These are phyloP conservation scores for Hordeum marinum DNA, from an alignment of 176 grass and related monocot genomes.

Conservation along the genomic window DNA sequence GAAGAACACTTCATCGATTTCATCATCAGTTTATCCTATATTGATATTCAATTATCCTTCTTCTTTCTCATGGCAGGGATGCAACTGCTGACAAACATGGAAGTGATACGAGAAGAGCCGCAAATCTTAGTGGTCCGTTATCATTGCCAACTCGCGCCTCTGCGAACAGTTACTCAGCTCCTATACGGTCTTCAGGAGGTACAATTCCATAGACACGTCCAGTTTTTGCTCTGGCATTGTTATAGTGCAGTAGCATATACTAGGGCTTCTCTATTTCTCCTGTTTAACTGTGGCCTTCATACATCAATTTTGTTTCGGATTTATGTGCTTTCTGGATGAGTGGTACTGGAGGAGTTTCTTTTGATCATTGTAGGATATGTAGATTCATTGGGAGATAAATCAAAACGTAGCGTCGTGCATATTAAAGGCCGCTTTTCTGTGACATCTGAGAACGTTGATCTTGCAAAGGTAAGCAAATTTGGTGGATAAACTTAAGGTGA, in stretches of 20 bases:
- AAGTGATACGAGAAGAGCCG: conserved; percentile 58
- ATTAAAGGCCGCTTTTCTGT: conserved; percentile 99
- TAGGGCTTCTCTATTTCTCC: not conserved
- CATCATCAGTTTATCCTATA: conserved; percentile 20
- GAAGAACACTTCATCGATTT: not conserved
- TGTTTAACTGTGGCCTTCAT: conserved; percentile 11
- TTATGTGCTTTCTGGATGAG: conserved; percentile 17
- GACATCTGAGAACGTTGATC: conserved; percentile 98
- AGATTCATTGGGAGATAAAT: conserved; percentile 82
- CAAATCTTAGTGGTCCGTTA: conserved; percentile 90
- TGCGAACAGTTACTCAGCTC: conserved; percentile 97
- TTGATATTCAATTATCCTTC: not conserved
- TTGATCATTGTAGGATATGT: conserved; percentile 69
- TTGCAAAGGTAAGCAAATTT: conserved; percentile 68
- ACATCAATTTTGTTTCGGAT: not conserved
- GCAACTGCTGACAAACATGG: conserved; percentile 53
- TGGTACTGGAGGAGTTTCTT: conserved; percentile 17
- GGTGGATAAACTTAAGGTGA: conserved; percentile 13
- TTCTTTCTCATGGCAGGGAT: conserved; percentile 54
- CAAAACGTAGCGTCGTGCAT: conserved; percentile 88
- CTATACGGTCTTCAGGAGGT: conserved; percentile 94
- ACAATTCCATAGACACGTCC: not conserved
- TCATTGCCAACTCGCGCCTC: conserved; percentile 96
- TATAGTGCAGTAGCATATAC: not conserved
- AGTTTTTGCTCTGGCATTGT: conserved; percentile 7